A percentile compares a stretch with the other conserved stretches of the same genome.
Evolutionary conservation across 441 rosid species (phyloP).

Genomic region (Jatropha podagrica): DNA sequence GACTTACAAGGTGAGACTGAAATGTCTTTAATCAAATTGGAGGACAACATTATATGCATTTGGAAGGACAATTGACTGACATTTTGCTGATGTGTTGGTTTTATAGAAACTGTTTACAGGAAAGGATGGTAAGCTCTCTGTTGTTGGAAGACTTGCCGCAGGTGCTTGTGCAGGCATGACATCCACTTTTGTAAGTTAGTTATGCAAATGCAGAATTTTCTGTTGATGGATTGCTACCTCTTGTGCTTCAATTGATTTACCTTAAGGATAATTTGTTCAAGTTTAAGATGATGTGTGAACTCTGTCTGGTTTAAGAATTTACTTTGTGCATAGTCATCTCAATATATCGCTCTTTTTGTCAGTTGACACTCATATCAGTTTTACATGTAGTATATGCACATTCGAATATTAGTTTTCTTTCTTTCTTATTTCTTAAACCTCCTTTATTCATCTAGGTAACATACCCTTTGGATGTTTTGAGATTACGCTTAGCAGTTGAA

Average conservation of each 20-base stretch:
- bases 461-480: slow-evolving; percentile 93
- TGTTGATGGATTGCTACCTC: slow-evolving; percentile 6
- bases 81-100: slow-evolving; percentile 27
- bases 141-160: slow-evolving; percentile 89
- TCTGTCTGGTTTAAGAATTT: slow-evolving; percentile 2
- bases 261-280: neutral
- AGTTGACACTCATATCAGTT: neutral
- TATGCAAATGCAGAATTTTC: slow-evolving; percentile 15
- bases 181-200: slow-evolving; percentile 76
- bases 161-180: slow-evolving; percentile 99
- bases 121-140: slow-evolving; percentile 80
- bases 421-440: neutral
- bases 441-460: slow-evolving; percentile 54
- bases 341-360: neutral
- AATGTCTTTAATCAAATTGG: slow-evolving; percentile 11
- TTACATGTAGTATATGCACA: neutral
- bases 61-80: slow-evolving; percentile 9
- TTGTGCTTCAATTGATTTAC: slow-evolving; percentile 3
- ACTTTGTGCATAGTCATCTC: neutral
- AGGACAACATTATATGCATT: neutral
- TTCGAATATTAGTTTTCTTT: slow-evolving; percentile 12
- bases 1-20: slow-evolving; percentile 70
- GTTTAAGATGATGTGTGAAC: neutral
- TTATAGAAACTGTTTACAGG: slow-evolving; percentile 77
- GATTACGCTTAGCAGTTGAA: slow-evolving; percentile 95